These are phyloP conservation scores for Suhomyces anneliseae DNA, from an alignment of 1,139 yeast genomes.

Conservation along the genomic window DNA sequence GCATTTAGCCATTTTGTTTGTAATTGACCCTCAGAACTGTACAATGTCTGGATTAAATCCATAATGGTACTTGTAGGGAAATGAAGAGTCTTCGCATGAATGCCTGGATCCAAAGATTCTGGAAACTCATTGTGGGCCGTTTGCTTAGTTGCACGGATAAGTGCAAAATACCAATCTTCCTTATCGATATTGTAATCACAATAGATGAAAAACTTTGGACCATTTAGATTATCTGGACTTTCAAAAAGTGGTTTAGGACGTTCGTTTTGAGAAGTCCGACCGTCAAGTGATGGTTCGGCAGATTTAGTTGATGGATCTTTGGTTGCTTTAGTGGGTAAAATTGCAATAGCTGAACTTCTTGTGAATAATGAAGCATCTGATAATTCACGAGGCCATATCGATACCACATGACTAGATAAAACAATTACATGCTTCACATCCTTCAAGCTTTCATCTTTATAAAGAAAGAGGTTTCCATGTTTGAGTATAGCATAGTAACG, in stretches of 20 bases:
- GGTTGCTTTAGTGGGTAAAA: constrained; percentile 38
- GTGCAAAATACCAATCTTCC: constrained; percentile 89
- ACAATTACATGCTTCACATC: constrained; percentile 81
- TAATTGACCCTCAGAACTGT: constrained; percentile 79
- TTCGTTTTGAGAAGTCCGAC: not conserved
- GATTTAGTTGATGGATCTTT: constrained; percentile 5
- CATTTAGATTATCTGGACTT: not conserved
- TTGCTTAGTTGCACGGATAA: constrained; percentile 76
- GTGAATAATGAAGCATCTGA: constrained; percentile 78
- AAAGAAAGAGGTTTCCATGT: constrained; percentile 84
- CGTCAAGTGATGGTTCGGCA: not conserved
- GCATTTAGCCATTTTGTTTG: constrained; percentile 93
- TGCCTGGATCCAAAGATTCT: constrained; percentile 25
- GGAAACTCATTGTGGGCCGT: constrained; percentile 16
- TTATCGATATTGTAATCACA: constrained; percentile 77
- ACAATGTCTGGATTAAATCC: constrained; percentile 69
- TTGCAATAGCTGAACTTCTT: constrained; percentile 74
- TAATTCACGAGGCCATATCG: constrained; percentile 82
- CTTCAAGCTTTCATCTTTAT: constrained; percentile 63
- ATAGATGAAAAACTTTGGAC: constrained; percentile 64
- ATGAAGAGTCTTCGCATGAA: constrained; percentile 72
- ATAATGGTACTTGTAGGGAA: constrained; percentile 71
- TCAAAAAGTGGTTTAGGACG: not conserved
- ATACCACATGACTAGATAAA: constrained; percentile 64
- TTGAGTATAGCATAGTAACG: constrained; percentile 67